Base-by-base conservation (phyloP, 306 rosid genomes). In the Dicorynia guianensis region DNA sequence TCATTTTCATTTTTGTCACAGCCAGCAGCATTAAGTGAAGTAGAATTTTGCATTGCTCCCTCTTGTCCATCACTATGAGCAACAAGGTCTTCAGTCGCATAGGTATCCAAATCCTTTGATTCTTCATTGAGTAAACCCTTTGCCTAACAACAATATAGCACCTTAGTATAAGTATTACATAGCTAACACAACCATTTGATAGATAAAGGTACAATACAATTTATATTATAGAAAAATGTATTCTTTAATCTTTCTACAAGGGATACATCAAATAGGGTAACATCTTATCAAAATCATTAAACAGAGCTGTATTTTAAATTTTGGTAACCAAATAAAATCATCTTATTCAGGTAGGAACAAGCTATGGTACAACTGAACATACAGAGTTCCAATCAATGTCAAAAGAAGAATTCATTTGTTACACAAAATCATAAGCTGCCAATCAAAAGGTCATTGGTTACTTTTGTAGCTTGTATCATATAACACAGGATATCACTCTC, bases 61-160 rank as follows among this genome's bases (percentile, higher is more conserved):
- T 82, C 84, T 67, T 83, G 85, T 64, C 57, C 80, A 72, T 79
- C 85, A 80, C 69, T 79, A 44, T 85, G 80, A 67, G 84, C 57
- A 72, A 72, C 60, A 63, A 58, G 69, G 47, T 81, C 88, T 76
- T 76, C 86, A 17, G 67, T 42, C 46, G 13, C 80, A 38, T 67
- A 70, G 57, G 12, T 66, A 64, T 71, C 88, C 42, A 50, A 15
- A 72, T 84, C 90, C 54, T 81, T 57, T 40, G 69, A 38, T 50
- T 56, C 88, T 66, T 87, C 96, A 50, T 72, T 81, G 60, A 64
- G 71, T 11, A 30, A 72, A 63, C 8, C 73, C 76, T 76, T 73
- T 42, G 47, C 92, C 98, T 90, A 85, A 65, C 53, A 77, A 71
- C 64, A 19, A 35, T 9, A 77, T 44, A 83, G 63, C 76, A 55